Evolutionary conservation across 2,329 filamentous ascomycete genomes (phyloP), one percentile per base, ranked within the genome.

Genomic region (Scytalidium sp.): DNA sequence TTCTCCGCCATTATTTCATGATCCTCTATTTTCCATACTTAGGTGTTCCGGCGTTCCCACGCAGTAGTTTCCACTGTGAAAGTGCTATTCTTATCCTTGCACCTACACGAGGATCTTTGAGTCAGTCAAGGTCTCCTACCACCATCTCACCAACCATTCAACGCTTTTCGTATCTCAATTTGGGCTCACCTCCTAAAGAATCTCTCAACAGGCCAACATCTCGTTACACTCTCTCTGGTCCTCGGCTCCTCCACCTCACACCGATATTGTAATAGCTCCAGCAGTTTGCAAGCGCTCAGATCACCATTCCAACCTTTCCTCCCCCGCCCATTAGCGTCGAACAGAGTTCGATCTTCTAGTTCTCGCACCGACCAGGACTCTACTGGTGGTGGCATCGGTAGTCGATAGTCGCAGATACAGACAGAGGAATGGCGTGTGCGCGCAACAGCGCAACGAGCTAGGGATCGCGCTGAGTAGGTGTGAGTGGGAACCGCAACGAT

Each of bases 41-140:
- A 19, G 43, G 21, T 46, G 57, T 67, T 36, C 32, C 32, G 32
- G 15, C 15, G 32, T 36, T 85, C 81, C 82, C 81, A 85, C 41
- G 75, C 73, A 11, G 83, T 85, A 20, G 83, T 86, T 68, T 86
- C 83, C 41, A 84, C 78, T 63, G 72, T 76, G 58, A 85, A 86
- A 7, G 51, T 69, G 3, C 78, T 79, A 13, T 79, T 78, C 57
- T 69, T 75, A 64, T 84, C 81, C 51, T 71, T 69, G 64, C 83
- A 85, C 57, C 83, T 85, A 62, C 32, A 50, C 21, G 39, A 52
- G 55, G 45, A 51, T 27, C 46, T 43, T 45, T 36, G 42, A 50
- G 36, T 32, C 36, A 40, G 21, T 41, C 46, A 23, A 20, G 20
- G 23, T n/a, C 23, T 41, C 17, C 13, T 13, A 54, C 40, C 27